These are phyloP conservation scores for Rhypophila decipiens DNA, from an alignment of 495 filamentous ascomycete species.

Conservation along the genomic window DNA sequence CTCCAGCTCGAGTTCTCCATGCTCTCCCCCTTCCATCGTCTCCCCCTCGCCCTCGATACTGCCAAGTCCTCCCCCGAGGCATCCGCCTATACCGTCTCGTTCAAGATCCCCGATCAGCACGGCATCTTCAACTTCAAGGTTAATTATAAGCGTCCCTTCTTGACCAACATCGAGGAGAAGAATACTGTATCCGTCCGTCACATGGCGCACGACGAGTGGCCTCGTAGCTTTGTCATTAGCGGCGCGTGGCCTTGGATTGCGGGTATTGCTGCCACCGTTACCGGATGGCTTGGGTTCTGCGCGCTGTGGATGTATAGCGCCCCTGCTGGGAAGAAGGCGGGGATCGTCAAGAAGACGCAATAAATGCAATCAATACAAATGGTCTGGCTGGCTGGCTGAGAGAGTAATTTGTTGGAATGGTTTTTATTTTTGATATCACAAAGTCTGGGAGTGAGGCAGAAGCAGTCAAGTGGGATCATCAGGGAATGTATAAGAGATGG, in stretches of 20 bases:
- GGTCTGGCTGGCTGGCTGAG: no score
- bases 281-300: conserved; percentile 79
- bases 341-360: conserved; percentile 67
- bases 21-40: conserved; percentile 97
- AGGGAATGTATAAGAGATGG: no score
- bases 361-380: conserved; percentile 24
- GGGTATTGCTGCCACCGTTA: conserved; percentile 76
- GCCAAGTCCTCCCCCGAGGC: conserved; percentile 52
- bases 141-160: conserved; percentile 92
- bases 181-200: conserved; percentile 88
- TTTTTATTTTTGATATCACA: no score
- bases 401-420: no score
- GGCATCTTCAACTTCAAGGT: conserved; percentile 96
- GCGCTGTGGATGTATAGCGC: conserved; percentile 84
- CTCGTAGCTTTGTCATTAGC: conserved; percentile 80
- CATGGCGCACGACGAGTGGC: conserved; percentile 95
- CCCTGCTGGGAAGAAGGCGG: conserved; percentile 46
- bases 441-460: no score
- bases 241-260: conserved; percentile 95
- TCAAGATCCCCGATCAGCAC: conserved; percentile 89
- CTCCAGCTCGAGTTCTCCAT: conserved; percentile 96
- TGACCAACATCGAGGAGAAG: conserved; percentile 89
- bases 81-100: conserved; percentile 66
- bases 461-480: no score
- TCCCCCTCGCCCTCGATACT: conserved; percentile 55